Conservation (phyloP, 257 asterid genomes). For the Solanum sejunctum region DNA sequence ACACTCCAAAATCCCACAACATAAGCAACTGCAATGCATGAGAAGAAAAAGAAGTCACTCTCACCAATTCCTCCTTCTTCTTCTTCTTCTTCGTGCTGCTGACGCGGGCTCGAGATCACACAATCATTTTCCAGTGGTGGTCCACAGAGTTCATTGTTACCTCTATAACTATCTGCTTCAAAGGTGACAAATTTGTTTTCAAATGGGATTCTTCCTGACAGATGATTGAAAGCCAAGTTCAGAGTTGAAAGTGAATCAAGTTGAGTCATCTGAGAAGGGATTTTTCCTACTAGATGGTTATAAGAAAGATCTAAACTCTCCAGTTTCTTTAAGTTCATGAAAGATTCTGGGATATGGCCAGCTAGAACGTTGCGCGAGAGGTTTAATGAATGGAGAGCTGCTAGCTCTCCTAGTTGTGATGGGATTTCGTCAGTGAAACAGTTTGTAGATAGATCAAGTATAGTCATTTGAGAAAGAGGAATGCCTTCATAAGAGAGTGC, state of each 20-base stretch:
- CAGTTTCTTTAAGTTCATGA: not conserved
- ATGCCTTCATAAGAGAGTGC: not conserved
- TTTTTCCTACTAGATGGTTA: slow-evolving; percentile 1
- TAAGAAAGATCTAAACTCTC: slow-evolving; percentile 8
- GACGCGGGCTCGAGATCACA: not conserved
- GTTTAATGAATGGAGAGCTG: slow-evolving; percentile 3
- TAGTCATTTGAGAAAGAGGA: slow-evolving; percentile 1
- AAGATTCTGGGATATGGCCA: slow-evolving; percentile 2
- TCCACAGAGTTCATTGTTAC: slow-evolving; percentile 7
- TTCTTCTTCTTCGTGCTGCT: slow-evolving; percentile 2
- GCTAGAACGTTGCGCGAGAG: not conserved
- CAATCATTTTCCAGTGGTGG: slow-evolving; percentile 1
- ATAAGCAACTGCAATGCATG: slow-evolving; percentile 3
- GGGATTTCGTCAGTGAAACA: not conserved
- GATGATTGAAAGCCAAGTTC: not conserved
- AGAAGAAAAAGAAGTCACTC: slow-evolving; percentile 10
- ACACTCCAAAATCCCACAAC: slow-evolving; percentile 12
- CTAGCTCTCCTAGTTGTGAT: not conserved
- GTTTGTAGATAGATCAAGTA: slow-evolving; percentile 4
- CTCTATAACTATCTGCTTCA: not conserved
- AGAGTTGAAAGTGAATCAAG: slow-evolving; percentile 2
- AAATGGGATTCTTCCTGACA: slow-evolving; percentile 1
- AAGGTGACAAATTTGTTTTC: slow-evolving; percentile 3
- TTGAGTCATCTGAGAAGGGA: not conserved
- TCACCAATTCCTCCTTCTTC: slow-evolving; percentile 1